Base-by-base conservation (phyloP, 164 flowering plant species). In the Berberis thunbergii region DNA sequence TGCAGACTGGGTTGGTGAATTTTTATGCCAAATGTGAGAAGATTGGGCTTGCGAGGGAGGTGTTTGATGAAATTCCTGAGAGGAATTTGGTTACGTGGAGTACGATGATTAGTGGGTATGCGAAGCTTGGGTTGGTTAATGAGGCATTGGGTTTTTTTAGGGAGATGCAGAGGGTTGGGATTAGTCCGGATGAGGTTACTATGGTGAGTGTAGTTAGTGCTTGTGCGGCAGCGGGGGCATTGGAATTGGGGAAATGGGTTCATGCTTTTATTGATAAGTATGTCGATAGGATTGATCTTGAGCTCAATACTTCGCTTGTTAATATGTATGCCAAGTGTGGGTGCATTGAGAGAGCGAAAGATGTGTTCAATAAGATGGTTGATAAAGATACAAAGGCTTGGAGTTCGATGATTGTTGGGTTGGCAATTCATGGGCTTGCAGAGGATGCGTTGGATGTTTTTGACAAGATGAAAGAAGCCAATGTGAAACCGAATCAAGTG, bases 251-350 rank as follows among this genome's bases (percentile, higher is more conserved):
- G 2, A 64, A 68, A 60, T 80, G 82, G 84, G 75, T 80, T 46
- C 82, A 80, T 71, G 73, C 72, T 0, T 78, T 72, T 67, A 71
- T 80, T 11, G 67, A 72, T 50, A 77, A 71, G 67, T 68, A 52
- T 43, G 43, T 56, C 4, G 72, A 80, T n/a, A 39, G 55, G 1
- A 38, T 65, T 6, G 84, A 80, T 63, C 69, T 82, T 63, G 80
- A 72, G 74, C 77, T 82, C 8, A 62, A 74, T 65, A 82, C 82
- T 61, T 76, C 84, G 1, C 79, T 82, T 45, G 71, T 82, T 41
- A 75, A 80, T 67, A 80, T 80, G 82, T 80, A 80, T 52, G 75
- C 79, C 1, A 82, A 72, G 63, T 82, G 86, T 59, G 86, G 86
- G 12, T 68, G 69, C 49, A 72, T 82, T 26, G 77, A 77, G 45